Evolutionary conservation across 2,329 filamentous ascomycete species (phyloP), one percentile per base, ranked within the genome.

Genomic region (Beauveria asiatica): DNA sequence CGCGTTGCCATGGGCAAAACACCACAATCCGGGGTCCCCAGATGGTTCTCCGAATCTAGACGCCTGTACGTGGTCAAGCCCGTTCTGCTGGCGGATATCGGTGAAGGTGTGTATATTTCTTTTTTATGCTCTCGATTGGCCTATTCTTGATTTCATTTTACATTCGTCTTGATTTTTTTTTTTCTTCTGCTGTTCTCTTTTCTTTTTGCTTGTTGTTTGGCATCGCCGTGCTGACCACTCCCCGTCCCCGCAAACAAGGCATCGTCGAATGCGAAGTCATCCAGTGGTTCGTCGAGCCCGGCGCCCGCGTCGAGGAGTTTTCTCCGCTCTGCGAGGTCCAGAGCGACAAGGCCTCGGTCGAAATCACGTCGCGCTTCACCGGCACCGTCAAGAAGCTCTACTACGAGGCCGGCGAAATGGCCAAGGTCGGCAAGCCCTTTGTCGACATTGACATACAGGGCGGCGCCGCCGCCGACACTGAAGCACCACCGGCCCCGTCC

Each of bases 181-280:
- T 27, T 4, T 10, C 11, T 5, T 8, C 8, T 11, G 16, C 6
- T 17, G 6, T 21, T 41, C 6, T 21, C 33, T n/a, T 13, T 25
- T 10, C 7, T 7, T 41, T 13, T 11, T 33, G 33, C 23, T 37
- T 30, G 7, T n/a, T 10, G 33, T 37, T 37, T 37, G 5, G 33
- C 33, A 13, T n/a, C 11, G 9, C 16, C 25, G 42, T 44, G 30
- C 51, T 60, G 33, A 61, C 30, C 45, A 42, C 16, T 21, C 44
- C n/a, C 4, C 51, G 33, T 19, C 44, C 33, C 51, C 30, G 3
- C 37, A 59, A 55, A 46, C 67, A 94, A 37, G 94, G 94, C 59
- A 99, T 97, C 69, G 92, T 94, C 71, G 94, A 99, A 77, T 96
- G 94, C 70, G 94, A 99, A 75, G 90, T 99, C 69, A 97, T 97